A percentile compares a stretch with the other conserved stretches of the same genome.
phyloP scores from a whole-genome alignment of 225 moss, liverwort and hornwort genomes.

The Marchantia polymorpha region DNA sequence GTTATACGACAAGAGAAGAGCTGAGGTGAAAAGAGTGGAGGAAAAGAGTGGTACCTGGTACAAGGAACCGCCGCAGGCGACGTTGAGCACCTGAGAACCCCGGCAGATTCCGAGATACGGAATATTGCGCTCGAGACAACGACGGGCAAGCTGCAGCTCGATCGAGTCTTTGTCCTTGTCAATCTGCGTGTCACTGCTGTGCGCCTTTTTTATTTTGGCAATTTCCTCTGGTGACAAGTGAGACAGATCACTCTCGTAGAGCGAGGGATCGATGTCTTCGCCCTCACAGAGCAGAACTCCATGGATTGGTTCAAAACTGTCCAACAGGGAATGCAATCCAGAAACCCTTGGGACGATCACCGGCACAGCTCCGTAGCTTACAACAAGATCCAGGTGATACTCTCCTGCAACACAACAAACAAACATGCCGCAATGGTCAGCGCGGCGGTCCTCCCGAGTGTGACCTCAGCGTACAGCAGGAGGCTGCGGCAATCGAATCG shows the following conservation, averaged over 20 bases:
- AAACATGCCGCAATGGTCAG: too few species aligned
- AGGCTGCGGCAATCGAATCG: too few species aligned
- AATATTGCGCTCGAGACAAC: slow-evolving; percentile 93
- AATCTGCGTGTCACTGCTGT: slow-evolving; percentile 83
- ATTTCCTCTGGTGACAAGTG: slow-evolving; percentile 67
- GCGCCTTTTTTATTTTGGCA: slow-evolving; percentile 62
- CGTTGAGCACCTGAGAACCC: slow-evolving; percentile 86
- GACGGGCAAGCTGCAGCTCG: slow-evolving; percentile 91
- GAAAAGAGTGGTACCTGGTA: slow-evolving; percentile 45
- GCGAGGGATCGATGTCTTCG: slow-evolving; percentile 85
- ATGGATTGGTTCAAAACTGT: slow-evolving; percentile 99
- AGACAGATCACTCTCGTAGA: slow-evolving; percentile 78
- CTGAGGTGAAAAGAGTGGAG: not conserved
- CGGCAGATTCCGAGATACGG: slow-evolving; percentile 93
- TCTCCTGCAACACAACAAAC: slow-evolving; percentile 49
- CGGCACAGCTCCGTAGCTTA: slow-evolving; percentile 93
- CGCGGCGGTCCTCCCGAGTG: too few species aligned
- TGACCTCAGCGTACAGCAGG: too few species aligned
- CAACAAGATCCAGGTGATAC: slow-evolving; percentile 91
- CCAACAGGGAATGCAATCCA: slow-evolving; percentile 71
- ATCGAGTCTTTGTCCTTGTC: slow-evolving; percentile 95
- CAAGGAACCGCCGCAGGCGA: slow-evolving; percentile 85
- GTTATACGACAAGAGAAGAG: not conserved
- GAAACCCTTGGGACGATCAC: slow-evolving; percentile 94
- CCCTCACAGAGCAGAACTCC: slow-evolving; percentile 98